Evolutionary conservation across 768 basidiomycete species (phyloP).

Genomic region (Candolleomyces efflorescens): DNA sequence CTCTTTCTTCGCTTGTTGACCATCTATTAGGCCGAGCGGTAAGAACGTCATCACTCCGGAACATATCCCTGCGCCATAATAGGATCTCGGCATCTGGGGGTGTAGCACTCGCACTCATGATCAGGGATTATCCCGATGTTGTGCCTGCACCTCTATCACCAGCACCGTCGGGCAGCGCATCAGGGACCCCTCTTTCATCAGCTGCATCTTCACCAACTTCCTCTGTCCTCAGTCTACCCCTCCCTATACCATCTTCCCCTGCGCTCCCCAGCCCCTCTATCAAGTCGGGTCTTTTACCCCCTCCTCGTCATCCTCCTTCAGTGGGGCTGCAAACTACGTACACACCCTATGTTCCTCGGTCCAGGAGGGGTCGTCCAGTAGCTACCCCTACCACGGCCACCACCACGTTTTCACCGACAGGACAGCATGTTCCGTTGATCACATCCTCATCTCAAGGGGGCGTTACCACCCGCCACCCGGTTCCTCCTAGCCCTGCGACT

Average conservation of each 20-base stretch:
- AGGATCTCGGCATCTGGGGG: conserved; percentile 80
- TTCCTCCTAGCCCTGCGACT: conserved; percentile 18
- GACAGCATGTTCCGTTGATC: conserved; percentile 59
- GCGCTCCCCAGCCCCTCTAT: conserved; percentile 19
- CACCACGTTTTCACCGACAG: conserved; percentile 41
- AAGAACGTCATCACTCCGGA: conserved; percentile 76
- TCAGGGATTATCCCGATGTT: conserved; percentile 90
- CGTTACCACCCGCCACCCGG: conserved; percentile 41
- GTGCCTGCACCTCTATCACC: conserved; percentile 38
- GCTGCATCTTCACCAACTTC: conserved; percentile 35
- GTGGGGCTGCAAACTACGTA: conserved; percentile 65
- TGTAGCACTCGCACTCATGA: conserved; percentile 92
- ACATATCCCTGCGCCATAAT: conserved; percentile 89
- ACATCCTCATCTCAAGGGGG: conserved; percentile 57
- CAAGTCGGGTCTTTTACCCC: conserved; percentile 27
- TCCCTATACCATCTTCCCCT: conserved; percentile 26
- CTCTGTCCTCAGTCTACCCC: conserved; percentile 24
- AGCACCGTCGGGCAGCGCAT: conserved; percentile 17
- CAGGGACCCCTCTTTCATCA: conserved; percentile 30
- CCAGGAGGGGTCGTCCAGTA: conserved; percentile 41
- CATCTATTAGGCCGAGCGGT: conserved; percentile 64
- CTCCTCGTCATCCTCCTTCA: conserved; percentile 43
- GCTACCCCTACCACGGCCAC: conserved; percentile 30
- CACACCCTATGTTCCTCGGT: conserved; percentile 76
- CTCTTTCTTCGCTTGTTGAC: neutral